These are phyloP conservation scores for Triticum turgidum DNA, from an alignment of 176 grass and related monocot genomes.

Conservation along the genomic window DNA sequence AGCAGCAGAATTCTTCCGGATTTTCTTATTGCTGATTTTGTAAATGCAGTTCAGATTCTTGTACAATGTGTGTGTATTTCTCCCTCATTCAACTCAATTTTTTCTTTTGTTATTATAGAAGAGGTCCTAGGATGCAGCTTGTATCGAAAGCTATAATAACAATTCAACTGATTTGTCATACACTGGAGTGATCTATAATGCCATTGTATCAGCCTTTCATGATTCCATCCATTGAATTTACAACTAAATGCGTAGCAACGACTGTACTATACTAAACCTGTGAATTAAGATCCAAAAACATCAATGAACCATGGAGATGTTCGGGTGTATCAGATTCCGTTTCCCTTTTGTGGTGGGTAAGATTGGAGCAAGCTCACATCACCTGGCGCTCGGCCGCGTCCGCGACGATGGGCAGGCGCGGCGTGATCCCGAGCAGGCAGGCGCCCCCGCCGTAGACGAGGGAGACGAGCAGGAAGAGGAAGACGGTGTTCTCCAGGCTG, in stretches of 20 bases:
- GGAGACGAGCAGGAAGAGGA: conserved; percentile 85
- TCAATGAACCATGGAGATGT: neutral
- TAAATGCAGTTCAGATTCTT: conserved; percentile 43
- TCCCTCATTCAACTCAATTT: conserved; percentile 30
- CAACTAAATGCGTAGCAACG: neutral
- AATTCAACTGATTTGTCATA: conserved; percentile 29
- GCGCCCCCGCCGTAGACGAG: conserved; percentile 68
- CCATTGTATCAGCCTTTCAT: conserved; percentile 21
- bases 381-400: conserved; percentile 96
- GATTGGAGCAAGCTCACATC: conserved; percentile 47
- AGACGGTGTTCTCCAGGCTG: conserved; percentile 78
- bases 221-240: conserved; percentile 9
- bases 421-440: conserved; percentile 76
- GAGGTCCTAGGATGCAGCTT: neutral
- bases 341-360: conserved; percentile 7
- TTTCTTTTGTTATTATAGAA: neutral
- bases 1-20: neutral
- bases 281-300: conserved; percentile 14
- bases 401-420: conserved; percentile 74
- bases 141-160: neutral
- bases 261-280: conserved; percentile 34
- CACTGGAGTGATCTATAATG: conserved; percentile 20
- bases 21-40: conserved; percentile 41
- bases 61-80: conserved; percentile 32
- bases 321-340: conserved; percentile 4